These are phyloP conservation scores for Urtica urens DNA, from an alignment of 306 rosid genomes.

Conservation along the genomic window DNA sequence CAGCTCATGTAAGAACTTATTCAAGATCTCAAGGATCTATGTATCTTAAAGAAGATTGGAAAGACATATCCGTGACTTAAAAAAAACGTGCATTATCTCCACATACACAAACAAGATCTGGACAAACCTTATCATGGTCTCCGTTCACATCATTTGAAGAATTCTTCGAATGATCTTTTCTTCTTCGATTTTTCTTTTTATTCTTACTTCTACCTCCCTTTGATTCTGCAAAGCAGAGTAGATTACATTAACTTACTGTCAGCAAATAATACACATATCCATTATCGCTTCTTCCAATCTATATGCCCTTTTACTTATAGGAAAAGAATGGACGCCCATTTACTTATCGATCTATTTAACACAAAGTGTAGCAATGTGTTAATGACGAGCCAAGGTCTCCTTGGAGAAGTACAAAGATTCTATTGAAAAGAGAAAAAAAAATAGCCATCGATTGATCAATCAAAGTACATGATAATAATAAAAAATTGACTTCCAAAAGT, in stretches of 20 bases:
- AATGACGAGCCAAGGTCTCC: too few relatives aligned
- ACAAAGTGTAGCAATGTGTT: too few relatives aligned
- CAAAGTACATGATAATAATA: background rate
- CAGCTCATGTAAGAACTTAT: conserved; percentile 14
- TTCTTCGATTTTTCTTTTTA: conserved; percentile 77
- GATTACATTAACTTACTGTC: background rate
- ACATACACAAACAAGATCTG: background rate
- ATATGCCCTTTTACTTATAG: too few relatives aligned
- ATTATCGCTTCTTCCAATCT: too few relatives aligned
- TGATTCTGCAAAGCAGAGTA: conserved; percentile 39
- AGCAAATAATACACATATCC: too few relatives aligned
- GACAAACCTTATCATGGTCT: conserved; percentile 37
- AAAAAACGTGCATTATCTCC: background rate
- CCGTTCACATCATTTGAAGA: conserved; percentile 34
- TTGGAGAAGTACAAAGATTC: too few relatives aligned
- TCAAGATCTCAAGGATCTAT: too few relatives aligned
- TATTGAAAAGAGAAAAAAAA: background rate
- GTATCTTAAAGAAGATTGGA: too few relatives aligned
- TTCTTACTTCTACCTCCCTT: conserved; percentile 48
- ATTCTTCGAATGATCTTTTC: conserved; percentile 54
- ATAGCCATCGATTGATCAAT: background rate
- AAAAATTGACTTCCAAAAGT: too few relatives aligned
- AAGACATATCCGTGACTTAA: background rate
- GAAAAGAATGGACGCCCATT: too few relatives aligned
- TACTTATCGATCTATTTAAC: too few relatives aligned